Base-by-base conservation (phyloP, 306 rosid genomes). In the Cucurbita ficifolia region DNA sequence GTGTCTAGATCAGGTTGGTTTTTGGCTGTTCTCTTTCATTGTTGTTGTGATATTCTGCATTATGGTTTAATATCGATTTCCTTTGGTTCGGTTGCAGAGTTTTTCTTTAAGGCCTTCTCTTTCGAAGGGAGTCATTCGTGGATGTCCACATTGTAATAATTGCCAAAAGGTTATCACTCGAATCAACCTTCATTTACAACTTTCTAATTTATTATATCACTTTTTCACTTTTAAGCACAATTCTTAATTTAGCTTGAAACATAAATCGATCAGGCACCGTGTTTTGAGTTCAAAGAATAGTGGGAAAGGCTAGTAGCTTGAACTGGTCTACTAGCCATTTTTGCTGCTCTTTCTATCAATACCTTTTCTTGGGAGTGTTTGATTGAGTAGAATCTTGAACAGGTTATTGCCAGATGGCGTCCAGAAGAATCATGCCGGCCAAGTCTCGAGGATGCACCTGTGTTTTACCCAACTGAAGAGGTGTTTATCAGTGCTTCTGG, bases 351-450 rank as follows among this genome's bases (percentile, higher is more conserved):
- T 42, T 45, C 48, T 45, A 18, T 7, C 38, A 35, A 36, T 38
- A 62, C 76, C 13, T 54, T 17, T 74, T 76, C 70, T 46, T 70
- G 59, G 8, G 63, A 36, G 68, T 75, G 74, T 74, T 76, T 76
- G 74, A 80, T 78, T 80, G 75, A 84, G 74, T 73, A 65, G 79
- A 74, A 45, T 83, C 53, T 80, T 80, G 60, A 77, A 74, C 84
- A 95, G 99, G 97, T 95, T 79, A 75, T 86, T 83, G 96, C 97
- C 56, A 84, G 85, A 85, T 95, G 99, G 99, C 87, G 80, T 76
- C 99, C 96, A 22, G 91, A 85, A 82, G 91, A 85, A 52, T 88
- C 92, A 70, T 81, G 78, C 74, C 85, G 86, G 76, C 96, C 92
- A 42, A 72, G 83, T 57, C 67, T 95, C 50, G 92, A 85, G 83